phyloP scores from a whole-genome alignment of 306 rosid species.

The Cucumis sativus region DNA sequence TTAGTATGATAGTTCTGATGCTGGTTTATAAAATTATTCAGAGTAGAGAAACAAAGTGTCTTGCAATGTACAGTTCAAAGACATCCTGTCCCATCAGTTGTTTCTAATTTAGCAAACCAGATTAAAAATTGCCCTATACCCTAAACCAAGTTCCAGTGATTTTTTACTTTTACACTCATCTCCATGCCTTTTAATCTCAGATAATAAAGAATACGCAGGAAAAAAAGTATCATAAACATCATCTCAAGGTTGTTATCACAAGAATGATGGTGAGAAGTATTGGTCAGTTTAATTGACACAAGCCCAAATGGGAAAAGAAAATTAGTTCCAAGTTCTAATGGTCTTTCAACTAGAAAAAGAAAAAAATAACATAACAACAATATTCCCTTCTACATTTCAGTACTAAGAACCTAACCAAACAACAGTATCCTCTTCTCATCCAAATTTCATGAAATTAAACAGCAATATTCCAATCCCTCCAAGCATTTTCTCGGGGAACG shows the following conservation, averaged over 20 bases:
- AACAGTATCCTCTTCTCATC: neutral
- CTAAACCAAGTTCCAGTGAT: neutral
- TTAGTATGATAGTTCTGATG: neutral
- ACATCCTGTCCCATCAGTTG: neutral
- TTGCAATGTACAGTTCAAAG: neutral
- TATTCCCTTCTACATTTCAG: neutral
- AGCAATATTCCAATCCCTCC: neutral
- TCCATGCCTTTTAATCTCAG: neutral
- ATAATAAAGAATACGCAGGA: neutral
- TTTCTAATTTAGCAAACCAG: neutral
- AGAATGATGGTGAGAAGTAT: neutral
- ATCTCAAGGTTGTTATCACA: neutral
- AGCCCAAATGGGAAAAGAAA: neutral
- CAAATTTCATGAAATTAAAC: neutral
- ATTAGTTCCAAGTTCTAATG: neutral
- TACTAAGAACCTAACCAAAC: neutral
- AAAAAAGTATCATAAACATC: neutral
- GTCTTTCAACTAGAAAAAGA: neutral
- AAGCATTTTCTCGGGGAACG: neutral
- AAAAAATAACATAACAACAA: neutral
- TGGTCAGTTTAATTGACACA: neutral
- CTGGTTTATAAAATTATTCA: neutral
- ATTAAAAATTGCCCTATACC: neutral
- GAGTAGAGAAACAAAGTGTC: neutral
- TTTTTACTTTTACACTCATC: neutral